Percentiles rank a stretch among this genome's conserved stretches.
These are phyloP conservation scores for Atkinsonella hypoxylon DNA, from an alignment of 2,329 filamentous ascomycete genomes.

Conservation along the genomic window DNA sequence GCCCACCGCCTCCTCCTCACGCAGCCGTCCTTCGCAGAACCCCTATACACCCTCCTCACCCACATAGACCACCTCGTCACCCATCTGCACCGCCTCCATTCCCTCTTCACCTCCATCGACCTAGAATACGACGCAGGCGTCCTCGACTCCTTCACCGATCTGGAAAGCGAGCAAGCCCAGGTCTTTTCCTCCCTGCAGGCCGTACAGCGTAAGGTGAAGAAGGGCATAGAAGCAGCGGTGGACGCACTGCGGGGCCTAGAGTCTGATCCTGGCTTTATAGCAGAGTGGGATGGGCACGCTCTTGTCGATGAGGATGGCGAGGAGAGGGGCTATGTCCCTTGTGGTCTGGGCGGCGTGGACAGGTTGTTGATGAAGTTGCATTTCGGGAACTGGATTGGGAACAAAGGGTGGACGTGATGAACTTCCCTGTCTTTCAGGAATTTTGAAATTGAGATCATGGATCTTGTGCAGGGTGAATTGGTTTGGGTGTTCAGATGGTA, in stretches of 20 bases:
- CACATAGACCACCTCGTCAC: slow-evolving; percentile 75
- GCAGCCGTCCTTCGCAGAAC: slow-evolving; percentile 47
- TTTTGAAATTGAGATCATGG: no score
- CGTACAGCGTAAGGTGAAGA: slow-evolving; percentile 53
- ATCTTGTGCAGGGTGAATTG: no score
- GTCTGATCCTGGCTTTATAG: slow-evolving; percentile 30
- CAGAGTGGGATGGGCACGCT: slow-evolving; percentile 27
- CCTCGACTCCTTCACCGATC: slow-evolving; percentile 60
- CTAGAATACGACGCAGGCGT: slow-evolving; percentile 74
- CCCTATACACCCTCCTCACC: slow-evolving; percentile 54
- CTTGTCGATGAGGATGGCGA: slow-evolving; percentile 27
- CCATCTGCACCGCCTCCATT: slow-evolving; percentile 62
- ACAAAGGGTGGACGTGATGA: no score
- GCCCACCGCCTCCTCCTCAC: slow-evolving; percentile 55
- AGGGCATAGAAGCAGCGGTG: slow-evolving; percentile 56
- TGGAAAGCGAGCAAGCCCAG: slow-evolving; percentile 59
- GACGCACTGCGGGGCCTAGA: slow-evolving; percentile 36
- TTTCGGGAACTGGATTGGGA: slow-evolving; percentile 46
- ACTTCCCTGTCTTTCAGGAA: no score
- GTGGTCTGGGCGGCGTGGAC: slow-evolving; percentile 69
- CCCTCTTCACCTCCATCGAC: slow-evolving; percentile 66
- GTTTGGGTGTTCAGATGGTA: no score
- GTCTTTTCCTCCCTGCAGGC: slow-evolving; percentile 52
- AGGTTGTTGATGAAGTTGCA: slow-evolving; percentile 86
- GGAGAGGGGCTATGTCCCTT: slow-evolving; percentile 47